Base-by-base conservation (phyloP, 805 yeast species). In the Lipomyces lipofer region DNA sequence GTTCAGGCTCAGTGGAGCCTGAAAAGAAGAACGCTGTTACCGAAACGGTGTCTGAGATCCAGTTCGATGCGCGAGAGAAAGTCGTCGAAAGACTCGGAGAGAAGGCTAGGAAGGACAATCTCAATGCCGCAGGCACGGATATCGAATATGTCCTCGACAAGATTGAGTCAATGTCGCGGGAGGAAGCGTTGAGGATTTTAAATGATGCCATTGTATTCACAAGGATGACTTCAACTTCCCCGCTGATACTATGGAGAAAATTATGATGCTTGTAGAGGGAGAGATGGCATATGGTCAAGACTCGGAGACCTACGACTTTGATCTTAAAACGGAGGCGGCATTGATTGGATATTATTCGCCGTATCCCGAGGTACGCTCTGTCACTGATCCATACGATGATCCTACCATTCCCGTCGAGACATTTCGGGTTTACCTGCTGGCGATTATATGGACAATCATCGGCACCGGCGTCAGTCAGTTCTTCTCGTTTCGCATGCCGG, bases 301-400 rank as follows among this genome's bases (percentile, higher is more conserved):
- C 17, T 10, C 25, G 13, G 49, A 50, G 5, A 50, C 43, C 19
- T 48, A 78, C 62, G 59, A 46, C 4, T 45, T 53, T 17, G 63
- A 64, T 15, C 47, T 56, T 30, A 59, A 63, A 39, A 27, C 62
- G 19, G 60, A 63, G 40, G 76, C 74, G n/a, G 67, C 71, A 22
- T 56, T 64, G 24, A 73, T 72, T 29, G 44, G 55, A 67, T 73
- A 51, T 44, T 51, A 74, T 60, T 78, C 82, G 19, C 86, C 86
- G 8, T 83, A 83, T 65, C 81, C 85, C 1, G 88, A 83, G 67
- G 87, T 83, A 15, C 75, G 88, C 67, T 79, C 86, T 25, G 78
- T 83, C 19, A 74, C 77, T 9, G 36, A 25, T 3, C 45, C 51
- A 12, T 2, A 2, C 17, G 59, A 54, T 21, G 54, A 48, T 25